Base-by-base conservation (phyloP, 345 rosid species). In the Acer campestre region DNA sequence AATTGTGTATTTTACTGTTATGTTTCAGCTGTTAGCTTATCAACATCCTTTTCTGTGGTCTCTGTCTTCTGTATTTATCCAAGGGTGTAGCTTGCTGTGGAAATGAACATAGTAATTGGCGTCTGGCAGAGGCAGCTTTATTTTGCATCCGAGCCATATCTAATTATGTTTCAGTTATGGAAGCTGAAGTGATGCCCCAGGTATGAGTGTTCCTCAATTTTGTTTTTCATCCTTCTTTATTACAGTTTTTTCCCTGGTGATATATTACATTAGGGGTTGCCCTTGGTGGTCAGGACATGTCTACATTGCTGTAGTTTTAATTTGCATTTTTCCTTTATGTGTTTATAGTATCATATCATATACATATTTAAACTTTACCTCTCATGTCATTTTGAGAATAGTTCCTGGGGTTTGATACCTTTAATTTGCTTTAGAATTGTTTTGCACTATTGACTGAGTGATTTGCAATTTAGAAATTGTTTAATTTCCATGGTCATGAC, bases 111-210 rank as follows among this genome's bases (percentile, higher is more conserved):
- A 88, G 76, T 69, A 90, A 94, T 77, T 94, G 99, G 98, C 97
- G 88, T 84, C 94, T 94, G 2, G 94, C 98, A 75, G 98, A 96
- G 90, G 98, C 99, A 88, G 93, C 94, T 78, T 86, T 96, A 82
- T 96, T 92, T 85, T 94, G 99, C 84, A 93, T 96, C 72, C 87
- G 92, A 80, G 97, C 98, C 70, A 86, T 94, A 86, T 93, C 99
- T 56, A 89, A 81, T 75, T 91, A 94, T 82, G 99, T 94, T 71
- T 91, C 98, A 51, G 82, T 75, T 74, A 84, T 74, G 77, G 99
- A 96, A 88, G 86, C 86, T 73, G 97, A 91, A 82, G 93, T 94
- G 61, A 88, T 96, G 99, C 98, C 99, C 74, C 93, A 86, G 98
- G 98, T 96, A 79, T 53, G 76, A 64, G 75, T 73, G 18, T 51